Evolutionary conservation across 2,329 filamentous ascomycete genomes (phyloP), one percentile per base, ranked within the genome.

Genomic region (Mycosphaerelloides madeirae): DNA sequence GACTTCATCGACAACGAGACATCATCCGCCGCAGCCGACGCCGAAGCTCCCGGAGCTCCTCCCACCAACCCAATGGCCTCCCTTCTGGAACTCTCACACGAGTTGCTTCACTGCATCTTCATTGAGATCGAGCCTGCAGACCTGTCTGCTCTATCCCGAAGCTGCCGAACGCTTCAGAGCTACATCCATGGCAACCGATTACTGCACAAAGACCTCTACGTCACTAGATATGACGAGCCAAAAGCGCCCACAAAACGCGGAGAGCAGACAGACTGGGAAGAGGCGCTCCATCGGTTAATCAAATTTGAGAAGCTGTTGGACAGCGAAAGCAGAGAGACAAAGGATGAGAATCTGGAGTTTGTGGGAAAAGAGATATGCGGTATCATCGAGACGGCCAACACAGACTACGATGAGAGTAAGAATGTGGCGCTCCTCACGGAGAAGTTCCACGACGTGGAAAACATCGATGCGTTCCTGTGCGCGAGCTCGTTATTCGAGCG

Each of bases 91-190:
- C 73, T 84, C 16, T 80, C 81, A 7, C 70, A 76, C 6, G 83
- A 87, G 68, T 72, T 85, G 32, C 60, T 85, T 19, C 78, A 83
- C 56, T 68, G 75, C 56, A 78, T 86, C 52, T 68, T 87, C 50
- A 65, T 62, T 45, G 71, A 74, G 52, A 70, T 84, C 29, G 65
- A 76, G 20, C 78, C 80, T 1, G 61, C 65, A 31, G 82, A 85
- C 50, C 65, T 87, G 7, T 68, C 71, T 1, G 60, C 65, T 6
- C 59, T 85, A 34, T 70, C 73, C 29, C 64, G 62, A 46, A 74
- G 75, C 36, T 84, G 78, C 60, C 71, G 65, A 14, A 61, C 57
- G 9, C 66, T 89, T 36, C 65, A 77, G 46, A 62, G 67, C 28
- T 78, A 79, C 50, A 70, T 85, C 41, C 70, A 67, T 38, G 71